phyloP scores from a whole-genome alignment of 108 stramenopile species.

The Cylindrotheca closterium region DNA sequence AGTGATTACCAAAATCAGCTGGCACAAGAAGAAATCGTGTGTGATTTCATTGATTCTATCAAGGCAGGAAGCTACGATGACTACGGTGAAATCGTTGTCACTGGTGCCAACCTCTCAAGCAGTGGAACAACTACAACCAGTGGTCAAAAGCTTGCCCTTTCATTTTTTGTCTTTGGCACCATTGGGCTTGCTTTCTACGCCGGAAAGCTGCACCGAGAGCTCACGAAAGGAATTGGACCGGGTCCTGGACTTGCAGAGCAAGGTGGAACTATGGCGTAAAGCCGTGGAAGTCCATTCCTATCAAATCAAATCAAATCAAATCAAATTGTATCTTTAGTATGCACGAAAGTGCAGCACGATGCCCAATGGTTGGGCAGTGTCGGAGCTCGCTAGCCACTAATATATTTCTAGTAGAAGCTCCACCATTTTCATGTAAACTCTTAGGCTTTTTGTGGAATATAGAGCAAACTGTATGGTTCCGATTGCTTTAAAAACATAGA shows the following conservation, averaged over 20 bases:
- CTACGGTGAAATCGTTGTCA: conserved; percentile 50
- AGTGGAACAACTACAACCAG: conserved; percentile 55
- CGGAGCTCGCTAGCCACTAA: too few species aligned
- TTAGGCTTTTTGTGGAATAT: too few species aligned
- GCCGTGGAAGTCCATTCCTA: too few species aligned
- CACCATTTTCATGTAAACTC: too few species aligned
- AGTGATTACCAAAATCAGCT: conserved; percentile 69
- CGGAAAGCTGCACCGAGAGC: conserved; percentile 83
- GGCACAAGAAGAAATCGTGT: conserved; percentile 67
- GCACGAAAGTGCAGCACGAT: too few species aligned
- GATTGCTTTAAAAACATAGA: too few species aligned
- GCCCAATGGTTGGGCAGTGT: too few species aligned
- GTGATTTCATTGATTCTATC: conserved; percentile 60
- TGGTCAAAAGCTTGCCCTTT: conserved; percentile 84
- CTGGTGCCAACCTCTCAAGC: conserved; percentile 42
- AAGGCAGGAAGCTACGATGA: conserved; percentile 55
- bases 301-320: too few species aligned
- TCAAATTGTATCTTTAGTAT: too few species aligned
- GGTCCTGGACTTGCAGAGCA: conserved; percentile 50
- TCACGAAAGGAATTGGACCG: conserved; percentile 71
- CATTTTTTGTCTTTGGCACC: conserved; percentile 83
- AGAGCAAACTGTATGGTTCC: too few species aligned
- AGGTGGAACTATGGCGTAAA: conserved; percentile 81
- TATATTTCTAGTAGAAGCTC: too few species aligned
- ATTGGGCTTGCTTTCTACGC: conserved; percentile 81